Evolutionary conservation across 352 stramenopile genomes (phyloP).

Genomic region (Blastocystis sp.): DNA sequence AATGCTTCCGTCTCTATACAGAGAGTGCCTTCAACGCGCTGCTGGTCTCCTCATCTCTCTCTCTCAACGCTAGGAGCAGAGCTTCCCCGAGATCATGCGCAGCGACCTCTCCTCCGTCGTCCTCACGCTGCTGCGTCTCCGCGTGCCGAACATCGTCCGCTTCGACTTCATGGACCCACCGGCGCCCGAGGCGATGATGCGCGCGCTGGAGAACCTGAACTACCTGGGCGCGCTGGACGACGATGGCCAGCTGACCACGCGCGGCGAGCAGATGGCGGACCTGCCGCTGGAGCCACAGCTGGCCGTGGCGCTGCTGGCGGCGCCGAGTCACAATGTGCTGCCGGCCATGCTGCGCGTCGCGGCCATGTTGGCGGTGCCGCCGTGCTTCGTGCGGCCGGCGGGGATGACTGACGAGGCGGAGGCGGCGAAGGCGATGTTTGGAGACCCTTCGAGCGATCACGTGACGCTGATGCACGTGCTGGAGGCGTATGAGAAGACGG

Average conservation of each 20-base stretch:
- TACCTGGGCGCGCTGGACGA: constrained; percentile 94
- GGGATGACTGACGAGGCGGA: constrained; percentile 88
- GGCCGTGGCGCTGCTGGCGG: constrained; percentile 87
- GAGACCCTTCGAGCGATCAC: constrained; percentile 72
- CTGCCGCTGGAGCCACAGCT: constrained; percentile 92
- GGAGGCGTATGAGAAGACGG: constrained; percentile 85
- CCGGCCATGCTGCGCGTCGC: constrained; percentile 81
- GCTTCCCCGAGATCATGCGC: constrained; percentile 93
- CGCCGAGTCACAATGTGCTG: constrained; percentile 78
- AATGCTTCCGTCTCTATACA: constrained; percentile 96
- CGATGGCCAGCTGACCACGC: constrained; percentile 83
- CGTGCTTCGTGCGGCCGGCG: constrained; percentile 86
- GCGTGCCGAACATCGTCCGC: constrained; percentile 92
- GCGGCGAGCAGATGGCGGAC: constrained; percentile 82
- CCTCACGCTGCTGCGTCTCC: constrained; percentile 88
- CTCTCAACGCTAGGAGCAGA: constrained; percentile 71
- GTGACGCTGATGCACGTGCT: constrained; percentile 92
- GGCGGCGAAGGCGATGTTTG: constrained; percentile 78
- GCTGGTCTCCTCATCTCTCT: constrained; percentile 61
- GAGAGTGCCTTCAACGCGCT: constrained; percentile 90
- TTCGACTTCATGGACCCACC: constrained; percentile 99
- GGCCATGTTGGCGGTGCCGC: constrained; percentile 82
- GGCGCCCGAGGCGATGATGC: constrained; percentile 91
- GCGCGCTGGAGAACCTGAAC: constrained; percentile 91
- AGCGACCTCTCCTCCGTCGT: constrained; percentile 87